Evolutionary conservation across 768 basidiomycete genomes (phyloP).

Genomic region (Lactarius sp.): DNA sequence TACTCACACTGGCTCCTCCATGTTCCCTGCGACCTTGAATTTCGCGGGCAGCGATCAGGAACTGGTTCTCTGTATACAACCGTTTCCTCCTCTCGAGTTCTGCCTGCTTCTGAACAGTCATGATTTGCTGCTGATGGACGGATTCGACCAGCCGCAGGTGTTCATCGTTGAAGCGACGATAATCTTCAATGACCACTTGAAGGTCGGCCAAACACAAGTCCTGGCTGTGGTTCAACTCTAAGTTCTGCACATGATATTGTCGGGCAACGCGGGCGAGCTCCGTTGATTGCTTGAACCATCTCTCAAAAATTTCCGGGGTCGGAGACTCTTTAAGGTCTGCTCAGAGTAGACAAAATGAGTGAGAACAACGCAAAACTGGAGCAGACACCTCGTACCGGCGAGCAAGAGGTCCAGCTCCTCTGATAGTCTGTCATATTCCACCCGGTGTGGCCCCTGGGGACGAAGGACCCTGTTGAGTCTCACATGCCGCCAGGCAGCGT

Average conservation of each 20-base stretch:
- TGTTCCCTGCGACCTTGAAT: not conserved
- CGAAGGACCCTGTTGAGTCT: no score
- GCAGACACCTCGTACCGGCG: no score
- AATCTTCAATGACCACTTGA: not conserved
- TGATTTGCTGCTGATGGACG: not conserved
- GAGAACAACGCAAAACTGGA: no score
- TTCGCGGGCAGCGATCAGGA: not conserved
- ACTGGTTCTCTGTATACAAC: not conserved
- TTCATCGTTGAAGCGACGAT: not conserved
- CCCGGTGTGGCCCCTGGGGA: no score
- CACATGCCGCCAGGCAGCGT: no score
- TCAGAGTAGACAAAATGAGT: no score
- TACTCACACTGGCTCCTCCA: not conserved
- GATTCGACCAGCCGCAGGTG: constrained; percentile 2
- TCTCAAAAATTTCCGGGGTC: not conserved
- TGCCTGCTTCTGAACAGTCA: not conserved
- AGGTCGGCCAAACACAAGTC: not conserved
- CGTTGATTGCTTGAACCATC: not conserved
- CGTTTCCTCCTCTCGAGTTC: constrained; percentile 1
- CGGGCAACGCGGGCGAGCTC: not conserved
- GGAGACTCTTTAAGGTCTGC: no score
- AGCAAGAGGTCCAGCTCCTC: no score
- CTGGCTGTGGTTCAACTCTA: not conserved
- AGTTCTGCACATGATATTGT: not conserved
- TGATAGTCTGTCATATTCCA: no score